phyloP scores from a whole-genome alignment of 2,329 filamentous ascomycete genomes.

The Lizonia empirigonia region DNA sequence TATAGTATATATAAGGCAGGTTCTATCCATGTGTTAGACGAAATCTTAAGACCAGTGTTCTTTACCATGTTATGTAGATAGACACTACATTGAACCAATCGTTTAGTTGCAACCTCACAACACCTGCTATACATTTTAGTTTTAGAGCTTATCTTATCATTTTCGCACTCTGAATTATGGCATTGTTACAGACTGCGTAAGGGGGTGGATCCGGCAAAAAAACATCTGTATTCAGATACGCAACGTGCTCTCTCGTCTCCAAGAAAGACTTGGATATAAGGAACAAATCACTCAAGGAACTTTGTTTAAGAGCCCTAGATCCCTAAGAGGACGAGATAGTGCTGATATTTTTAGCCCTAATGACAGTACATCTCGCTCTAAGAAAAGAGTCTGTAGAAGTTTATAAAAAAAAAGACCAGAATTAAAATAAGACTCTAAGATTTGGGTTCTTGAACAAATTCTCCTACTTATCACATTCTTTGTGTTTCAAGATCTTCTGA shows the following conservation, averaged over 20 bases:
- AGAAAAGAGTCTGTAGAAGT: neutral
- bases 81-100: no score
- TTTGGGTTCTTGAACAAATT: neutral
- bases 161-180: no score
- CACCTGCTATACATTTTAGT: no score
- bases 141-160: no score
- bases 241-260: neutral
- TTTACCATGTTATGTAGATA: no score
- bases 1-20: neutral
- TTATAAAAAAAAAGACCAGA: neutral
- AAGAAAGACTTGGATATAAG: neutral
- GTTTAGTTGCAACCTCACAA: no score
- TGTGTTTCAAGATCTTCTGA: conserved; percentile 1
- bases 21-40: neutral
- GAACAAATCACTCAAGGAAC: neutral
- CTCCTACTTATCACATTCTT: neutral
- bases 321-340: neutral
- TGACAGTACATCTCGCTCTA: neutral
- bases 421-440: neutral
- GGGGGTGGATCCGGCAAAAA: no score
- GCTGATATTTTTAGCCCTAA: neutral
- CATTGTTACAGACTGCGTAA: no score
- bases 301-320: neutral
- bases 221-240: neutral
- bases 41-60: neutral